These are phyloP conservation scores for Alternaria triticimaculans DNA, from an alignment of 2,329 filamentous ascomycete genomes.

Conservation along the genomic window DNA sequence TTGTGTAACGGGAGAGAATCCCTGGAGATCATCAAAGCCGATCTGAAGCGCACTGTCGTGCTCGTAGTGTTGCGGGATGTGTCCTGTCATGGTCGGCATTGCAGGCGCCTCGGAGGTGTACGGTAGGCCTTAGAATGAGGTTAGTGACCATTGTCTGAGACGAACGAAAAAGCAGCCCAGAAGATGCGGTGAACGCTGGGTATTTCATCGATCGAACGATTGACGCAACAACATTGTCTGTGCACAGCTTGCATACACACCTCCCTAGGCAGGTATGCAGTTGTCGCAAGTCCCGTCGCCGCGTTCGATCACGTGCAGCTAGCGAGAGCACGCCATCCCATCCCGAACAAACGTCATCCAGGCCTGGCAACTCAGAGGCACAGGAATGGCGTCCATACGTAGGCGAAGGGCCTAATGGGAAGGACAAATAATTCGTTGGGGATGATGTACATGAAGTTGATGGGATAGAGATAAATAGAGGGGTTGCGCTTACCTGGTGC, in stretches of 20 bases:
- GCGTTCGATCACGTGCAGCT: conserved; percentile 25
- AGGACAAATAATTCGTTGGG: conserved; percentile 2
- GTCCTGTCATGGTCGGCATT: conserved; percentile 39
- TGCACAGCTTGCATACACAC: conserved; percentile 23
- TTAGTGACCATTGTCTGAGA: conserved; percentile 29
- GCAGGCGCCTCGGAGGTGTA: conserved; percentile 30
- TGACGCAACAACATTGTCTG: conserved; percentile 2
- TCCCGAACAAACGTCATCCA: conserved; percentile 32
- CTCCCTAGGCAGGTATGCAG: conserved; percentile 24
- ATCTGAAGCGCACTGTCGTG: conserved; percentile 27
- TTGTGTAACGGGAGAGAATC: conserved; percentile 37
- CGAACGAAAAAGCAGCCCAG: conserved; percentile 2
- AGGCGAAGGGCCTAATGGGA: conserved; percentile 12
- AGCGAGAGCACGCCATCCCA: conserved; percentile 26
- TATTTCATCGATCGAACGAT: conserved; percentile 6
- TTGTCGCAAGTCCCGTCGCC: conserved; percentile 11
- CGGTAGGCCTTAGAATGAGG: conserved; percentile 32
- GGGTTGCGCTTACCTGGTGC: conserved; percentile 30
- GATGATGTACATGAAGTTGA: conserved; percentile 8
- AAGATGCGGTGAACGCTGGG: neutral
- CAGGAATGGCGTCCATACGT: conserved; percentile 16
- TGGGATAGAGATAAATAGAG: conserved; percentile 3
- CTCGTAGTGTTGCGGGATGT: conserved; percentile 34
- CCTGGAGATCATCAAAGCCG: conserved; percentile 38
- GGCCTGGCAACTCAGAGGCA: conserved; percentile 18